Percentiles rank a stretch among this genome's conserved stretches.
phyloP scores from a whole-genome alignment of 2,329 filamentous ascomycete species.

The Fusarium xylarioides region DNA sequence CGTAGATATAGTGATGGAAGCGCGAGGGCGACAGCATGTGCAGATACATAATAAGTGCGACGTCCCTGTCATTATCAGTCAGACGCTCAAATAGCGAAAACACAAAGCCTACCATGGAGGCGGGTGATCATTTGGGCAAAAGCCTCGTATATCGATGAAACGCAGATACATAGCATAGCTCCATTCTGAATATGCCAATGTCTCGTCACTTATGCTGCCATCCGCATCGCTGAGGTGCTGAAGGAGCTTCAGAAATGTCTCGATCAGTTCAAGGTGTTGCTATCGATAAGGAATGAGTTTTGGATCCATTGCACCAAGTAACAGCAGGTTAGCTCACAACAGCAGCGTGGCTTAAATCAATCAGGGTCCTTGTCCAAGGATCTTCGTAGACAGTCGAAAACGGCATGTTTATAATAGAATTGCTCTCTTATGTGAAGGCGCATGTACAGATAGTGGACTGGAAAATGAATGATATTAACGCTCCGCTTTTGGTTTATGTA shows the following conservation, averaged over 20 bases:
- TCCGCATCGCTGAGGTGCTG: not conserved
- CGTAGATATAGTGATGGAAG: not conserved
- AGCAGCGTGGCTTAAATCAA: not conserved
- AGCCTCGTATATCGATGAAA: not conserved
- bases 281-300: not conserved
- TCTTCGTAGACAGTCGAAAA: not conserved
- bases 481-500: not conserved
- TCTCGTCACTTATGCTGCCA: not conserved
- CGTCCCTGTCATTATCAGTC: not conserved
- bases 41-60: constrained; percentile 7
- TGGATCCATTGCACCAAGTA: not conserved
- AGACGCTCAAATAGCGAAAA: fast-evolving
- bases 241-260: not conserved
- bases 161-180: not conserved
- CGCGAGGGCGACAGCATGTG: not conserved
- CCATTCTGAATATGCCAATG: constrained; percentile 10
- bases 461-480: too few relatives aligned
- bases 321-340: not conserved
- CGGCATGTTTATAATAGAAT: not conserved
- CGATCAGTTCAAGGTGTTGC: constrained; percentile 1
- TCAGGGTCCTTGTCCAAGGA: not conserved
- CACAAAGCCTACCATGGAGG: not conserved
- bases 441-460: fast-evolving
- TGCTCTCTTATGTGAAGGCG: not conserved
- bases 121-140: not conserved